Percentiles rank a stretch among this genome's conserved stretches.
Conservation (phyloP, 2,329 filamentous ascomycete species). For the Apiospora arundinis region DNA sequence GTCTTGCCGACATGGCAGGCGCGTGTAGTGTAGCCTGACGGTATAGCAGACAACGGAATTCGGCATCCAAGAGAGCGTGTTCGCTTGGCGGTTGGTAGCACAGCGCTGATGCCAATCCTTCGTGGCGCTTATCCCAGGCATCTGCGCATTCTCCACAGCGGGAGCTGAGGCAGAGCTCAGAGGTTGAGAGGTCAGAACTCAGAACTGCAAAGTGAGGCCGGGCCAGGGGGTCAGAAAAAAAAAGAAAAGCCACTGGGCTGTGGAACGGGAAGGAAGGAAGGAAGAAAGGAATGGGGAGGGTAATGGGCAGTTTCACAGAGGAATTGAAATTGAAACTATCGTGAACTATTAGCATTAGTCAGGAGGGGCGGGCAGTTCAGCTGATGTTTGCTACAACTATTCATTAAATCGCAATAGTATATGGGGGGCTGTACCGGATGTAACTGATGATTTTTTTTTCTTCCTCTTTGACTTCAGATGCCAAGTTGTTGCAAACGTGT, state of each 20-base stretch:
- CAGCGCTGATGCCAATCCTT: constrained; percentile 7
- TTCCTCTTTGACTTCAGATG: background rate
- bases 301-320: background rate
- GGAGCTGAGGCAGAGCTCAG: background rate
- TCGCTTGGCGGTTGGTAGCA: background rate
- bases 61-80: constrained; percentile 2
- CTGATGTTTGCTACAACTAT: background rate
- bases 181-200: no score
- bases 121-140: background rate
- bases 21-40: background rate
- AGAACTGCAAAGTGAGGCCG: background rate
- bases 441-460: background rate
- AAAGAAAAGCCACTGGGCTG: background rate
- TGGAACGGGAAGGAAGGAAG: background rate
- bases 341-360: background rate
- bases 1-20: background rate
- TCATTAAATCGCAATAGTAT: background rate
- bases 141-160: background rate
- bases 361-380: background rate
- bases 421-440: background rate
- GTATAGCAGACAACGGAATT: background rate
- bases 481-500: constrained; percentile 11
- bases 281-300: background rate
- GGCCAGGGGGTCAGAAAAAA: background rate
- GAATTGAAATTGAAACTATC: background rate